These are phyloP conservation scores for Graphium sp. DNA, from an alignment of 2,329 filamentous ascomycete genomes.

Conservation along the genomic window DNA sequence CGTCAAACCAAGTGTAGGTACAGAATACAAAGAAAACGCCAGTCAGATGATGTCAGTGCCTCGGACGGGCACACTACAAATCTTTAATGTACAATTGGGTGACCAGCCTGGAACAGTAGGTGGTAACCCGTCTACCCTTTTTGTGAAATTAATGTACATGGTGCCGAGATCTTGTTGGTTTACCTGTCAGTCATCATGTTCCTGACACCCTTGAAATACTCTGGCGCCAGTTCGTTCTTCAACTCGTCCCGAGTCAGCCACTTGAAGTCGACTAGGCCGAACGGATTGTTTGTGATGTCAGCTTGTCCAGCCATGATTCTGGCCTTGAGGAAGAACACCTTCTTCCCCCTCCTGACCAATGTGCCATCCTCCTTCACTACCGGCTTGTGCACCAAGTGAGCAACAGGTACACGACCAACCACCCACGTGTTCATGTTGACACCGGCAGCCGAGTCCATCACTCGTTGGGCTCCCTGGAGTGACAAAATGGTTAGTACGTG, in stretches of 20 bases:
- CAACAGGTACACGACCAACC: slow-evolving; percentile 77
- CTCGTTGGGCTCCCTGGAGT: slow-evolving; percentile 60
- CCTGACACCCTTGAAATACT: slow-evolving; percentile 60
- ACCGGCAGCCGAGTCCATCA: slow-evolving; percentile 62
- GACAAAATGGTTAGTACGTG: slow-evolving; percentile 7
- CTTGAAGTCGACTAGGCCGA: slow-evolving; percentile 67
- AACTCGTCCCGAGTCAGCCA: slow-evolving; percentile 91
- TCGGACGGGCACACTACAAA: no score
- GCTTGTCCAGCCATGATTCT: slow-evolving; percentile 96
- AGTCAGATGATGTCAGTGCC: no score
- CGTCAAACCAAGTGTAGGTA: no score
- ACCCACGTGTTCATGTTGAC: slow-evolving; percentile 99
- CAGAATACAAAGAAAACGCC: no score
- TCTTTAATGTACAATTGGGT: no score
- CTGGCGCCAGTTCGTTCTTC: slow-evolving; percentile 40
- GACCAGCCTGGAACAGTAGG: no score
- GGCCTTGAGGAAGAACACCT: slow-evolving; percentile 91
- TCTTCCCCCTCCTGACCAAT: slow-evolving; percentile 42
- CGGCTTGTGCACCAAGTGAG: slow-evolving; percentile 50
- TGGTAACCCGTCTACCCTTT: no score
- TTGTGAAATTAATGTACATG: no score
- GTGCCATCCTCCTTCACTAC: slow-evolving; percentile 22
- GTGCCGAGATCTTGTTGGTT: no score
- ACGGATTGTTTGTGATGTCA: slow-evolving; percentile 53
- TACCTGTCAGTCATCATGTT: slow-evolving; percentile 76